Evolutionary conservation across 2,329 filamentous ascomycete species (phyloP).

Genomic region (Phialophora verrucosa): DNA sequence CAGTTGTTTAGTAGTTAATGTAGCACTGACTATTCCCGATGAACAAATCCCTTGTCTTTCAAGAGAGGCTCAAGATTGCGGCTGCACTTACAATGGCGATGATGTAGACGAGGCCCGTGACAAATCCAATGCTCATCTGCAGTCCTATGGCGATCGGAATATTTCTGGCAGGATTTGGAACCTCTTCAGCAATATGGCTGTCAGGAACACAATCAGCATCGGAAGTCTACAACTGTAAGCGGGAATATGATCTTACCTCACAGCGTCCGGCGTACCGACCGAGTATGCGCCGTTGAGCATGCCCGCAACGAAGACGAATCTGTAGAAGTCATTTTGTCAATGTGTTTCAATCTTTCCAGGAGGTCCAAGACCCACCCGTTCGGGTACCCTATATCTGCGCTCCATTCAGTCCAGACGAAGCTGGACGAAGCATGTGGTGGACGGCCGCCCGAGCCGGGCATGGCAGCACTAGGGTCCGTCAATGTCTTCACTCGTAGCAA

Average conservation of each 20-base stretch:
- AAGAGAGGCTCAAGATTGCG: not conserved
- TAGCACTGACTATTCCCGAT: not conserved
- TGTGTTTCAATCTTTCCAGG: conserved; percentile 42
- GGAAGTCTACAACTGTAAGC: conserved; percentile 60
- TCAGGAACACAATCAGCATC: conserved; percentile 1
- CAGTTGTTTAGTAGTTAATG: not conserved
- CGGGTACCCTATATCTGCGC: conserved; percentile 52
- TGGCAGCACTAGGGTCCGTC: conserved; percentile 24
- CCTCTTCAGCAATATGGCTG: conserved; percentile 70
- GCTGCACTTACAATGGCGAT: conserved; percentile 49
- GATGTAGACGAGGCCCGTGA: conserved; percentile 56
- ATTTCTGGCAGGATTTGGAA: conserved; percentile 66
- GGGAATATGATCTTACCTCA: conserved; percentile 50
- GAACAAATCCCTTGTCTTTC: not conserved
- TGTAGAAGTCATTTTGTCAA: conserved; percentile 58
- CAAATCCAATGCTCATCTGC: conserved; percentile 56
- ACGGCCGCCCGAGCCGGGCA: conserved; percentile 28
- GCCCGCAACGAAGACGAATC: conserved; percentile 67
- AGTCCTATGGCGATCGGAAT: conserved; percentile 58
- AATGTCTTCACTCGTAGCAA: not conserved
- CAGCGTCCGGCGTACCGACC: conserved; percentile 69
- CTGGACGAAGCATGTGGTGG: conserved; percentile 53
- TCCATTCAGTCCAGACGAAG: conserved; percentile 63
- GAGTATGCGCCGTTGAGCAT: conserved; percentile 73
- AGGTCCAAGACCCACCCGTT: conserved; percentile 61